Evolutionary conservation across 371 early-diverging fungal genomes (phyloP).

Genomic region (Racocetra persica): DNA sequence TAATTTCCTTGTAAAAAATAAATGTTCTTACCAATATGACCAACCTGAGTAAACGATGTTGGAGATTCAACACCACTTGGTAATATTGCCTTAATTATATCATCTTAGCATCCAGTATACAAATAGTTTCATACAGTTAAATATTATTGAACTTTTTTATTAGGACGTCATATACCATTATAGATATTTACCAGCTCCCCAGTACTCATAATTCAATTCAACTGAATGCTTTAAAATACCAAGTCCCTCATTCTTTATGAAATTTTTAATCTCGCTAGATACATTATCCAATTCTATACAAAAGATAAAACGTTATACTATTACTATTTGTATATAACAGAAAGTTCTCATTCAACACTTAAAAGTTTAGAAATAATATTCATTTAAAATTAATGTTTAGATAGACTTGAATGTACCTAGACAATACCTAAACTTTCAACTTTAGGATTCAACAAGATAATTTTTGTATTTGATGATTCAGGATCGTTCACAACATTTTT

Average conservation of each 20-base stretch:
- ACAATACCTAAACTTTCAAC: conserved; percentile 51
- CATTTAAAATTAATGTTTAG: background rate
- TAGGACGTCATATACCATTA: background rate
- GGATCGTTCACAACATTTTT: conserved; percentile 73
- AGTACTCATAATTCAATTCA: conserved; percentile 75
- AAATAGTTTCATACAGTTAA: background rate
- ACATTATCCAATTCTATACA: conserved; percentile 50
- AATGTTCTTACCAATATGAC: conserved; percentile 84
- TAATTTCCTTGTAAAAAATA: background rate
- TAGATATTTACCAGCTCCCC: conserved; percentile 69
- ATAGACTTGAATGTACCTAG: background rate
- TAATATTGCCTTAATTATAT: conserved; percentile 88
- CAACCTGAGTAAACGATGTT: conserved; percentile 91
- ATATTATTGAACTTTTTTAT: conserved; percentile 1
- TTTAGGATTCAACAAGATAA: conserved; percentile 66
- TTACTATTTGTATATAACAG: background rate
- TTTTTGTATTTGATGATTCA: conserved; percentile 61
- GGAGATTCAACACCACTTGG: conserved; percentile 86
- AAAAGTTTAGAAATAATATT: conserved; percentile 1
- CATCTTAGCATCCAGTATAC: conserved; percentile 60
- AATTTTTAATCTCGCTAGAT: conserved; percentile 54
- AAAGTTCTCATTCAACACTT: background rate
- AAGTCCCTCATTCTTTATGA: conserved; percentile 60
- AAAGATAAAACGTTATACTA: background rate
- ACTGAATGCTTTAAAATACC: conserved; percentile 62